Base-by-base conservation (phyloP, 805 yeast genomes). In the Ogataea dorogensis region DNA sequence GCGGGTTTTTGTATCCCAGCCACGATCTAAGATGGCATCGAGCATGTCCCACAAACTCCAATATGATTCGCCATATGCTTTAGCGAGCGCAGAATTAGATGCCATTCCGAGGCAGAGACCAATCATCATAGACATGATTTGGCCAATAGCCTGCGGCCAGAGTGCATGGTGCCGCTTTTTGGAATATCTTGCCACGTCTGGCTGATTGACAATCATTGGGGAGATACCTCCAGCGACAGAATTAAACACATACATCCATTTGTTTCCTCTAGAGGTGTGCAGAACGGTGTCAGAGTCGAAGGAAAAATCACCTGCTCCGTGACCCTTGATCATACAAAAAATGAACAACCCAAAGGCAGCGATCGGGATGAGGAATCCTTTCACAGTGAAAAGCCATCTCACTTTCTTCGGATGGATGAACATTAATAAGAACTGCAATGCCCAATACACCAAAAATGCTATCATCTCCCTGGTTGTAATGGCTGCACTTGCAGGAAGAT, bases 31-130 rank as follows among this genome's bases (percentile, higher is more conserved):
- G 23, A 56, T 54, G 13, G 56, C 59, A n/a, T 43, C 38, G 13
- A 53, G 32, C 24, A 54, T 38, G 20, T 49, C 58, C 59, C 59
- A 56, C 46, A 51, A 47, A 32, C 50, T 54, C 61, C 61, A 56
- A 31, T 56, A 56, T 5, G 50, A 45, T 5, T 29, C 36, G 12
- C 59, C 51, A 19, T 49, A 49, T 2, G 40, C 53, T 31, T 46
- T 46, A 14, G 34, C 32, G 16, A 44, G 24, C 3, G 53, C 42
- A 32, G 43, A 33, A 15, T 41, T 41, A 13, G 43, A 19, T 4
- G 44, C 51, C 53, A 49, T 49, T 22, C 53, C 51, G 18, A 49
- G 36, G n/a, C 42, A 11, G 2, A 42, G 31, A 15, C 42, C 42
- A 17, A 36, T 17, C 26, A 46, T 31, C 16, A 35, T 46, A 7